Evolutionary conservation across 805 yeast species (phyloP).

Genomic region (Schizosaccharomyces octosporus): DNA sequence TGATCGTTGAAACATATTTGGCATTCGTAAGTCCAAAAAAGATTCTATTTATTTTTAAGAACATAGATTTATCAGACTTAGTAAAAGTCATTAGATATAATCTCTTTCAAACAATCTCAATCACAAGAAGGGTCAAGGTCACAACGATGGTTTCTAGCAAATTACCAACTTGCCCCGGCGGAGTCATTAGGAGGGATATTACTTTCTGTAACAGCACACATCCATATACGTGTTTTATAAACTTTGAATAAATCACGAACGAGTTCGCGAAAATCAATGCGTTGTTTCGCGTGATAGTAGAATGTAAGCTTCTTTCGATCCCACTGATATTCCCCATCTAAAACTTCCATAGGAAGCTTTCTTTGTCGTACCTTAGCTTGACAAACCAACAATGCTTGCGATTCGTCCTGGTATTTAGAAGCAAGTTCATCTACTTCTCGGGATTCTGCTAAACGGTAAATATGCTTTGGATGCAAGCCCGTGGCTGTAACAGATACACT

Average conservation of each 20-base stretch:
- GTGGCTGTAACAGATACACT: background rate
- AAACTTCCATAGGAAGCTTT: conserved; percentile 30
- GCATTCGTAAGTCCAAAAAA: too few species aligned
- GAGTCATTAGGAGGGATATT: background rate
- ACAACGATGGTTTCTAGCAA: too few species aligned
- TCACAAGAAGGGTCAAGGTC: too few species aligned
- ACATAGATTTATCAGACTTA: too few species aligned
- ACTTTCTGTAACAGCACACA: conserved; percentile 38
- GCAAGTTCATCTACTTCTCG: conserved; percentile 35
- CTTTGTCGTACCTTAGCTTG: conserved; percentile 28
- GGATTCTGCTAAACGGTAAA: conserved; percentile 36
- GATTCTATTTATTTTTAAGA: too few species aligned
- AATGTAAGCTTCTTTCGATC: conserved; percentile 60
- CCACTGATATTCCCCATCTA: conserved; percentile 70
- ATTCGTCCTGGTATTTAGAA: conserved; percentile 41
- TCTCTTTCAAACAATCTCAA: too few species aligned
- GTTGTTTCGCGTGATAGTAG: conserved; percentile 32
- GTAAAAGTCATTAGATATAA: too few species aligned
- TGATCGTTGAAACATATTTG: too few species aligned
- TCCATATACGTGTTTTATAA: conserved; percentile 67
- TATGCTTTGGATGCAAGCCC: conserved; percentile 25
- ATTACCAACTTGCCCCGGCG: background rate
- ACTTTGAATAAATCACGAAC: conserved; percentile 50
- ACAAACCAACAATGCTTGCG: conserved; percentile 39
- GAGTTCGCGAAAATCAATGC: conserved; percentile 58